Evolutionary conservation across 2,329 filamentous ascomycete species (phyloP), one percentile per base, ranked within the genome.

Genomic region (Penicillium sp.): DNA sequence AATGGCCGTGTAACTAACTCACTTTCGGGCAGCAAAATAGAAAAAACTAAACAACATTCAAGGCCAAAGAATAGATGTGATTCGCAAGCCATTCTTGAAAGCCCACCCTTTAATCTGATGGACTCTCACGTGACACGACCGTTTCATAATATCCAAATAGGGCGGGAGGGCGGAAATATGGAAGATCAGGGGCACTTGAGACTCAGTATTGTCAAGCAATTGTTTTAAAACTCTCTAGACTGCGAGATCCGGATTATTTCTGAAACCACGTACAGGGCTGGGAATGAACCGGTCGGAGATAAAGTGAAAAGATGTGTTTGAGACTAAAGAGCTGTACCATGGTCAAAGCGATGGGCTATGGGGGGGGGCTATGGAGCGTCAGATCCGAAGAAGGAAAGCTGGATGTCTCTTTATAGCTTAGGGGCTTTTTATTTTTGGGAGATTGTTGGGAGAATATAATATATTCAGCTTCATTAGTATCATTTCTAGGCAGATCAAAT

Each of bases 71-170:
- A 50, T 25, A 17, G 19, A 28, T 45, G 17, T 17, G 22, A 30
- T 30, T 6, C 10, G 41, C 22, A 35, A 37, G 50, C 31, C 37
- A 30, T 22, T 40, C 17, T 16, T 28, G 17, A 46, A 46, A 25
- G 28, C 30, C 25, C 40, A 12, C 9, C 22, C 25, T 48, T 30
- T 14, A 53, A 41, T 53, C n/a, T 16, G 31, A 42, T 40, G 25
- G 26, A 42, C n/a, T 17, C 28, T 30, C 56, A 59, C 56, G 58
- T 61, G 56, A 62, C 40, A 59, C 33, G 47, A n/a, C 30, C 28
- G 58, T 62, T 61, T 62, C 60, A 61, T 38, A 28, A 50, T 53
- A 17, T 33, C 16, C 36, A 59, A 57, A 57, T 53, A 55, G n/a
- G 49, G 17, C 16, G 40, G 17, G 50, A 33, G 54, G 54, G 53